Conservation (phyloP, 2,329 filamentous ascomycete genomes). For the Aspergillus sp. region DNA sequence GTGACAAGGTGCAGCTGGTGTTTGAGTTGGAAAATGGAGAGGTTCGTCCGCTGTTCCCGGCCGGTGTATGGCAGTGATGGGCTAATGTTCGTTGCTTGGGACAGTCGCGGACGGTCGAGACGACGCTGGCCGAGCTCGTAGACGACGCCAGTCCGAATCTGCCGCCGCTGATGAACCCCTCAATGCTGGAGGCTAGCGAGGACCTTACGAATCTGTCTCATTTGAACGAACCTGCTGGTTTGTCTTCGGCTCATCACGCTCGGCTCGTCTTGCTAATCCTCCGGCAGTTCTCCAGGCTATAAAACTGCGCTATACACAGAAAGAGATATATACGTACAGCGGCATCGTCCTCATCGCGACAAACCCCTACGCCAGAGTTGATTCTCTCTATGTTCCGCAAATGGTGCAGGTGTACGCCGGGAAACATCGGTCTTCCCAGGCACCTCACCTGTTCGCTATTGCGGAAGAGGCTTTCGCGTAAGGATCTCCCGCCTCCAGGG, state of each 20-base stretch:
- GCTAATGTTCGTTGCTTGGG: slow-evolving; percentile 6
- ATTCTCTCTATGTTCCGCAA: slow-evolving; percentile 94
- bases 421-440: slow-evolving; percentile 91
- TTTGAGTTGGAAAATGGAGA: slow-evolving; percentile 91
- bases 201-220: slow-evolving; percentile 96
- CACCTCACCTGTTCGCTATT: slow-evolving; percentile 96
- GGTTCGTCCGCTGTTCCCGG: slow-evolving; percentile 42
- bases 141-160: slow-evolving; percentile 67
- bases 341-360: slow-evolving; percentile 97
- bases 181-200: slow-evolving; percentile 96
- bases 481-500: slow-evolving; percentile 21
- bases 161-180: slow-evolving; percentile 93
- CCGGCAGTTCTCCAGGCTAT: slow-evolving; percentile 84
- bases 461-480: slow-evolving; percentile 97
- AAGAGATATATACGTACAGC: slow-evolving; percentile 99
- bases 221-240: slow-evolving; percentile 96
- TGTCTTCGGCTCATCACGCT: slow-evolving; percentile 15
- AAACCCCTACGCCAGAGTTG: slow-evolving; percentile 93
- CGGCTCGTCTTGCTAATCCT: slow-evolving; percentile 12
- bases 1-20: slow-evolving; percentile 75
- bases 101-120: slow-evolving; percentile 70
- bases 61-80: slow-evolving; percentile 1
- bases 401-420: slow-evolving; percentile 99
- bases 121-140: slow-evolving; percentile 65
- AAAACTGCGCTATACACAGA: slow-evolving; percentile 90